Evolutionary conservation across 2,329 filamentous ascomycete species (phyloP).

Genomic region (Phialocephala subalpina): DNA sequence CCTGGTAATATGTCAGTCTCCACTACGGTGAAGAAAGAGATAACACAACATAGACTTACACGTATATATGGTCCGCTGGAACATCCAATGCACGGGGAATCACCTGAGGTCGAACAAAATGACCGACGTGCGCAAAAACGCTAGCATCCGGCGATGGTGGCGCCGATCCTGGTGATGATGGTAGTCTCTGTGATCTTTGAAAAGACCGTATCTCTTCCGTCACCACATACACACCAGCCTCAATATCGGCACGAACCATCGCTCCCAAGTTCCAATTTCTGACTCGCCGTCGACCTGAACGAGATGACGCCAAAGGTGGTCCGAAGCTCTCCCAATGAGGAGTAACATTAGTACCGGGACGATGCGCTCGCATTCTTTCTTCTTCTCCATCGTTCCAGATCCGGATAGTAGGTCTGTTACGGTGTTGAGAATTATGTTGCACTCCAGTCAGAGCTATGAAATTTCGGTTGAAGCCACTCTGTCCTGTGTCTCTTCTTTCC

Average conservation of each 20-base stretch:
- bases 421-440: neutral
- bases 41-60: neutral
- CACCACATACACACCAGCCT: neutral
- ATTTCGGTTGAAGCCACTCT: neutral
- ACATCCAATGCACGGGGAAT: neutral
- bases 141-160: too few relatives aligned
- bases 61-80: neutral
- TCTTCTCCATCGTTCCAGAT: neutral
- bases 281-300: neutral
- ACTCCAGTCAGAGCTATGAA: neutral
- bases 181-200: too few relatives aligned
- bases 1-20: neutral
- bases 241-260: neutral
- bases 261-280: neutral
- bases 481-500: neutral
- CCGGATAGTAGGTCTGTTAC: neutral
- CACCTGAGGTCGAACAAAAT: neutral
- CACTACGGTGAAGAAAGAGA: neutral
- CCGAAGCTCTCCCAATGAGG: constrained; percentile 5
- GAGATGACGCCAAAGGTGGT: neutral
- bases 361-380: neutral
- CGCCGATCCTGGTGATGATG: too few relatives aligned
- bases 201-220: neutral
- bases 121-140: neutral
- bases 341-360: neutral